These are phyloP conservation scores for Ganoderma sp. DNA, from an alignment of 1,284 basidiomycete genomes.

Conservation along the genomic window DNA sequence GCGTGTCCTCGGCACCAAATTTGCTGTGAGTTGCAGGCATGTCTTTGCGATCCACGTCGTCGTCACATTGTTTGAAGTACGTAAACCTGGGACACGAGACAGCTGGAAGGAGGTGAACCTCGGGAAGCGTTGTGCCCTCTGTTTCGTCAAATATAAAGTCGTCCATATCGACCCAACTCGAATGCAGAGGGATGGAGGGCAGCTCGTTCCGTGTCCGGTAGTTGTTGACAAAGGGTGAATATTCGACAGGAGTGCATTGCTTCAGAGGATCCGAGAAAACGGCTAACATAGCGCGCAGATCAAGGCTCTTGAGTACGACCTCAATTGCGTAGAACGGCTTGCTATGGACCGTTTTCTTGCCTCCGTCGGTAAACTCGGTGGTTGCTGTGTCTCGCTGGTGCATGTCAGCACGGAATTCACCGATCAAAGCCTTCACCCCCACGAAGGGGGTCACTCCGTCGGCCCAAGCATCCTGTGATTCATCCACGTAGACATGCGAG, in stretches of 20 bases:
- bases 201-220: constrained; percentile 54
- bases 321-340: constrained; percentile 96
- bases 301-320: constrained; percentile 79
- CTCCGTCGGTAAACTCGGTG: constrained; percentile 55
- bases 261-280: constrained; percentile 79
- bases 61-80: constrained; percentile 69
- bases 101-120: constrained; percentile 73
- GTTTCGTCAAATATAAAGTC: constrained; percentile 84
- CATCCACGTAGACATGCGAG: constrained; percentile 88
- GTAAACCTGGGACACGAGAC: constrained; percentile 85
- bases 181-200: constrained; percentile 47
- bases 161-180: constrained; percentile 79
- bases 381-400: constrained; percentile 92
- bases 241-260: constrained; percentile 54
- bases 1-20: constrained; percentile 89
- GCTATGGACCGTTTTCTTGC: constrained; percentile 67
- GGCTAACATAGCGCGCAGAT: constrained; percentile 81
- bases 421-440: constrained; percentile 84
- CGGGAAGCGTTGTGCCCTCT: constrained; percentile 65
- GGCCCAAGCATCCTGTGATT: constrained; percentile 76
- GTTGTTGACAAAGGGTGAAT: constrained; percentile 53
- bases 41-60: constrained; percentile 43
- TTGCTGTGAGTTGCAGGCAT: constrained; percentile 63
- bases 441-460: constrained; percentile 82
- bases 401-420: constrained; percentile 86